Evolutionary conservation across 345 rosid genomes (phyloP).

Genomic region (Eucalyptus dawsonii): DNA sequence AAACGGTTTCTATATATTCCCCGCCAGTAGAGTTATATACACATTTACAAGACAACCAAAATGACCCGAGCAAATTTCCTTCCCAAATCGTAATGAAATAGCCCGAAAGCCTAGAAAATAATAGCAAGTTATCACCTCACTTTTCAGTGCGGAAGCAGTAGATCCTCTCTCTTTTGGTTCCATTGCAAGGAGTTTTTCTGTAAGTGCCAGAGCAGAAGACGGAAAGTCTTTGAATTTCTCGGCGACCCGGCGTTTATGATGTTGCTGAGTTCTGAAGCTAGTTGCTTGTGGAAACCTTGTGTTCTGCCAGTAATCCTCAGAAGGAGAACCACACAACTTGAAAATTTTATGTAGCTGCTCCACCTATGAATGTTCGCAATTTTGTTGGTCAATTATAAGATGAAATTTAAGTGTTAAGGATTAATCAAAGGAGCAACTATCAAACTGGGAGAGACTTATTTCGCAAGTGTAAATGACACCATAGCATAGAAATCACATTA

Average conservation of each 20-base stretch:
- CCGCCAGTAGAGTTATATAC: background rate
- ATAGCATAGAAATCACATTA: background rate
- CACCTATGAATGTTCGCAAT: conserved; percentile 28
- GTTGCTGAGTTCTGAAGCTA: conserved; percentile 65
- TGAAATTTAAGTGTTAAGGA: background rate
- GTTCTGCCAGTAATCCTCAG: conserved; percentile 70
- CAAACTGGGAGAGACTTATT: background rate
- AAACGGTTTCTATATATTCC: background rate
- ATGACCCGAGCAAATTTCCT: background rate
- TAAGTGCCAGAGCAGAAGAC: conserved; percentile 37
- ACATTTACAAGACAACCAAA: background rate
- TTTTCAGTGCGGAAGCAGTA: conserved; percentile 42
- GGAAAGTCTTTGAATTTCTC: conserved; percentile 54
- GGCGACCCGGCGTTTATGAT: conserved; percentile 37
- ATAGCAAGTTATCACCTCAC: conserved; percentile 28
- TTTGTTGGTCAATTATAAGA: background rate
- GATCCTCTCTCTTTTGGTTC: conserved; percentile 62
- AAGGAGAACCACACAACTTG: conserved; percentile 89
- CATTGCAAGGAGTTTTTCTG: conserved; percentile 54
- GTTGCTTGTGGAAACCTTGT: conserved; percentile 58
- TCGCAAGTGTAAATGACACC: background rate
- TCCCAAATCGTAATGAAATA: background rate
- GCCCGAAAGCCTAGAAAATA: background rate
- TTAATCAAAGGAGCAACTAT: background rate
- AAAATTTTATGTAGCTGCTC: conserved; percentile 96